Conservation (phyloP, 345 rosid genomes). For the Anacardium occidentale region DNA sequence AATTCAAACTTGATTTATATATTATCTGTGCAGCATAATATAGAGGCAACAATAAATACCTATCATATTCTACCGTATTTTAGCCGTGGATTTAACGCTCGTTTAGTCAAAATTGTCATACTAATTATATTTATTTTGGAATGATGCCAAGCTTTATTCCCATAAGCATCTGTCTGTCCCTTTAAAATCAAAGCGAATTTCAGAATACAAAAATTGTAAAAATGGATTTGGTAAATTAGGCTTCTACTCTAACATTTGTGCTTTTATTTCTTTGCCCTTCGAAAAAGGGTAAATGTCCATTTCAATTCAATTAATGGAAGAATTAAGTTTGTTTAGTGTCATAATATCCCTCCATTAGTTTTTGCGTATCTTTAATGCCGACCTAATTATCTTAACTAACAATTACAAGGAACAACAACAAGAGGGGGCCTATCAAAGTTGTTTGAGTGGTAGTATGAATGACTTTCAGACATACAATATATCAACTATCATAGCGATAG, state of each 20-base stretch:
- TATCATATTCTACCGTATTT: background rate
- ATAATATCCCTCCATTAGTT: background rate
- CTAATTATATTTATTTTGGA: background rate
- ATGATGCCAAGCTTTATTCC: slow-evolving; percentile 11
- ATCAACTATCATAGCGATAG: no score
- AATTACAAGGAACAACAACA: no score
- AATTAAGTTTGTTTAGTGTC: background rate
- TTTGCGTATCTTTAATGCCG: slow-evolving; percentile 19
- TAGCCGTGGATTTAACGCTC: background rate
- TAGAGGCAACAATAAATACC: background rate
- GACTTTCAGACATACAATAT: no score
- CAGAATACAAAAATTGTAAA: background rate
- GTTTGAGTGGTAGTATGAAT: no score
- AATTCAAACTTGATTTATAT: no score
- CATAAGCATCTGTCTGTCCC: background rate
- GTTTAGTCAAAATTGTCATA: slow-evolving; percentile 12
- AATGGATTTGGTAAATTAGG: background rate
- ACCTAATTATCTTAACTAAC: slow-evolving; percentile 8
- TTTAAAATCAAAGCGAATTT: background rate
- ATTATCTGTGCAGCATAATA: background rate
- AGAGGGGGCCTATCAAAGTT: no score
- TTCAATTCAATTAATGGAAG: background rate
- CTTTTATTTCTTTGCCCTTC: background rate
- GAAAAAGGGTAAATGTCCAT: background rate
- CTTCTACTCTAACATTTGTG: background rate